Evolutionary conservation across 306 rosid species (phyloP), one percentile per base, ranked within the genome.

Genomic region (Acmispon strigosus): DNA sequence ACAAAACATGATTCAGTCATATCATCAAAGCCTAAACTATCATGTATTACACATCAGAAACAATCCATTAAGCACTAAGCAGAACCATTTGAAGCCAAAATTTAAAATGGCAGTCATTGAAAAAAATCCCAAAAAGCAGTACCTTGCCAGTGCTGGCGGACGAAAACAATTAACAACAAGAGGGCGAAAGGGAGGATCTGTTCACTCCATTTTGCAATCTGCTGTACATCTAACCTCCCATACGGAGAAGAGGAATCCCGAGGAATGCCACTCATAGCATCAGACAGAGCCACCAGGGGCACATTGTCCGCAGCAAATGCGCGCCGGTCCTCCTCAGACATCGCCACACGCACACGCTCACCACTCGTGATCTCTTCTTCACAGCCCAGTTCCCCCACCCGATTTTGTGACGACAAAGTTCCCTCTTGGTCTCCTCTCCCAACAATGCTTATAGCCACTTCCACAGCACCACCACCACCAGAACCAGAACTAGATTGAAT

Each of bases 111-210:
- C 16, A 52, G 43, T 51, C 9, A 32, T 0, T 5, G 8, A 41
- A 0, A n/a, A 59, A 24, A 43, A 62, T 27, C 19, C 19, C 36
- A 7, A 37, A 17, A 47, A 65, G 27, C 5, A 50, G 51, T 79
- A 94, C 98, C 97, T 87, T 84, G 88, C 80, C 91, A 86, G 76
- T 94, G 96, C 83, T 89, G 92, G 32, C 96, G 96, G 68, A 91
- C 87, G 86, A 94, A 90, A 49, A 91, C 95, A 10, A 87, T 72
- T 69, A 91, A 70, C 78, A 94, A 58, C 68, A 94, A 84, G 56
- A 94, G 66, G 22, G 88, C 85, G 64, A 89, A 94, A 15, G 97
- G 99, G 57, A 94, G 95, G 80, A 94, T 70, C 76, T 89, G 92
- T 78, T 94, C 96, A 71, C 86, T 73, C 86, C 96, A 86, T 70